Conservation (phyloP, 73 alveolate species). For the Diophrys appendiculata region DNA sequence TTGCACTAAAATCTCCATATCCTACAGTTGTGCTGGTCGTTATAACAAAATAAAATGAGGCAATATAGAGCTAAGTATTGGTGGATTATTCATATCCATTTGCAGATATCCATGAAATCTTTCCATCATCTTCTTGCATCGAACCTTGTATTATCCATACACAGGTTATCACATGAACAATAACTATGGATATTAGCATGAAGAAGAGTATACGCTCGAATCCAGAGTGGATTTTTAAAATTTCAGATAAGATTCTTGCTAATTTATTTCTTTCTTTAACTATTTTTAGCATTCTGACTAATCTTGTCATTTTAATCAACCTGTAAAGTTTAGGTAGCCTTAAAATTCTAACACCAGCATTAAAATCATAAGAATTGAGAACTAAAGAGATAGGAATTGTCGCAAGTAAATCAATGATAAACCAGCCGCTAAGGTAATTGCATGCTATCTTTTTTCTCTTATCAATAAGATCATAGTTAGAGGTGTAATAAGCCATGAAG, state of each 20-base stretch:
- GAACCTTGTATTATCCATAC: slow-evolving; percentile 67
- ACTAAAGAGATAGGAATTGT: slow-evolving; percentile 68
- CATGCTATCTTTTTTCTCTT: slow-evolving; percentile 56
- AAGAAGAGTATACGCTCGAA: slow-evolving; percentile 57
- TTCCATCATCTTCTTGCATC: slow-evolving; percentile 36
- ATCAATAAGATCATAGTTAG: slow-evolving; percentile 70
- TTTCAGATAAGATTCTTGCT: slow-evolving; percentile 46
- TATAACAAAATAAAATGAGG: slow-evolving; percentile 68
- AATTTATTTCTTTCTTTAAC: slow-evolving; percentile 72
- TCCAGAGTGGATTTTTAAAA: slow-evolving; percentile 55
- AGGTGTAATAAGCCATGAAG: slow-evolving; percentile 66
- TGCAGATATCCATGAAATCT: slow-evolving; percentile 49
- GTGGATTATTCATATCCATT: slow-evolving; percentile 19
- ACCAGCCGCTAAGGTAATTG: slow-evolving; percentile 66
- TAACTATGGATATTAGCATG: slow-evolving; percentile 37
- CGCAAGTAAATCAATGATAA: slow-evolving; percentile 66
- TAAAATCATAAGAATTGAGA: slow-evolving; percentile 43
- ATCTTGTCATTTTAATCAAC: slow-evolving; percentile 65
- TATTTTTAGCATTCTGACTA: slow-evolving; percentile 63
- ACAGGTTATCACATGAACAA: slow-evolving; percentile 63
- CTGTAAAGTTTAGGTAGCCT: slow-evolving; percentile 79
- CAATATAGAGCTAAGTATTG: slow-evolving; percentile 56
- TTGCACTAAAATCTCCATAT: slow-evolving; percentile 77
- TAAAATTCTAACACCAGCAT: slow-evolving; percentile 70
- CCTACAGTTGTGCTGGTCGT: slow-evolving; percentile 88